Evolutionary conservation across 1,284 basidiomycete species (phyloP), one percentile per base, ranked within the genome.

Genomic region (Melampsora abietis-canadensis): DNA sequence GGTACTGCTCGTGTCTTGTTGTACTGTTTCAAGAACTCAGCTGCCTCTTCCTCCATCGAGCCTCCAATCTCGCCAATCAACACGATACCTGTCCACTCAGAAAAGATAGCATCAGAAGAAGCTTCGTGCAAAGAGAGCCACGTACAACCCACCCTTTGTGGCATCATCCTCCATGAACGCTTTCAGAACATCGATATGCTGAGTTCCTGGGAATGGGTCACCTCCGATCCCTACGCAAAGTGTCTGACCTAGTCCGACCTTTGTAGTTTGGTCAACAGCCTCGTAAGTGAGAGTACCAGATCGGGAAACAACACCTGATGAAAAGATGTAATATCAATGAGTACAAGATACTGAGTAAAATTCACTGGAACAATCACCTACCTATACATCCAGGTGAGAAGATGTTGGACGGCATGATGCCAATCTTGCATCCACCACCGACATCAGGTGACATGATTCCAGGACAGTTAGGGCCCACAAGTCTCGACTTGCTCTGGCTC

Each of bases 61-160:
- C 96, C 96, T 79, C 96, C 96, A 80, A 99, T 99, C 84, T 99
- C 96, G 78, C 96, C 96, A 80, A 99, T 99, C 78, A 98, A 86
- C 74, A 99, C 95, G 78, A 99, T 94, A 80, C 92, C 92, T 89
- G 79, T 60, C n/a, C 10, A 64, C 17, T 68, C 37, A 24, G 48
- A 17, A 3, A 5, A 17, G 27, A 60, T 3, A 17, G 6, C 30
- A 44, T 17, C 19, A 34, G 30, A 51, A 44, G 54, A 62, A 31
- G 79, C 77, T 75, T 80, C 76, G 46, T 48, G 40, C 34, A 44
- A 65, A n/a, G n/a, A 27, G n/a, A 24, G 14, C 8, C 12, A 65
- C 34, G 40, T n/a, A 6, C 10, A 40, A 73, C 76, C 64, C 30
- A 80, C 93, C 94, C 84, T 96, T 88, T 1, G 94, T 97, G 76